Conservation (phyloP, 768 basidiomycete genomes). For the Trametes cubensis region DNA sequence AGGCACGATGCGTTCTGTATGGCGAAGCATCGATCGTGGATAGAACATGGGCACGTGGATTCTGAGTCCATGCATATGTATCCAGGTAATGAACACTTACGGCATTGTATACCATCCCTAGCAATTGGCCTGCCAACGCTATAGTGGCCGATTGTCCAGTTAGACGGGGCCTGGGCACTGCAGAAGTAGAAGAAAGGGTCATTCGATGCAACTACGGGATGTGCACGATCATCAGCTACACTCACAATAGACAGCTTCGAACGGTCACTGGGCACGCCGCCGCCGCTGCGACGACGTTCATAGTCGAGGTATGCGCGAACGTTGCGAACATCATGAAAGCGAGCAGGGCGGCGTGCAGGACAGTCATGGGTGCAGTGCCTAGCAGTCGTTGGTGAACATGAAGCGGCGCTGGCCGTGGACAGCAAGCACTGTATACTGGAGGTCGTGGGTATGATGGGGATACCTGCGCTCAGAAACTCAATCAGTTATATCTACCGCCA, state of each 20-base stretch:
- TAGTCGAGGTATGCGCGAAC: background rate
- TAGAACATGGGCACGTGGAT: no score
- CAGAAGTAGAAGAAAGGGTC: no score
- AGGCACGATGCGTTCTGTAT: background rate
- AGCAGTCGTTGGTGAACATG: background rate
- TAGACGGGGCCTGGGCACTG: no score
- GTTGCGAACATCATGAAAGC: background rate
- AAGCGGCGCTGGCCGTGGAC: background rate
- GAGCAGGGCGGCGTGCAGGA: background rate
- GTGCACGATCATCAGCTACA: no score
- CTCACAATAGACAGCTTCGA: no score
- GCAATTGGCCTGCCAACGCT: no score
- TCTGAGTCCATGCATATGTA: no score
- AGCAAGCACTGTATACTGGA: background rate
- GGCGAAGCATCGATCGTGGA: no score
- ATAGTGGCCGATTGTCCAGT: no score
- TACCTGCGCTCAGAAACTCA: background rate
- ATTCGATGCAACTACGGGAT: background rate
- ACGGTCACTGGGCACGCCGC: background rate
- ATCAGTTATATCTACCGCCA: conserved; percentile 3
- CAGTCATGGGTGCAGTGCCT: no score
- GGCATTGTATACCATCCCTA: no score
- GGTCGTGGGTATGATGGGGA: background rate
- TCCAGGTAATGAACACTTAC: no score
- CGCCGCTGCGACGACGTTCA: background rate